Percentiles rank a stretch among this genome's conserved stretches.
phyloP scores from a whole-genome alignment of 768 basidiomycete genomes.

The Auriscalpium microsporum region DNA sequence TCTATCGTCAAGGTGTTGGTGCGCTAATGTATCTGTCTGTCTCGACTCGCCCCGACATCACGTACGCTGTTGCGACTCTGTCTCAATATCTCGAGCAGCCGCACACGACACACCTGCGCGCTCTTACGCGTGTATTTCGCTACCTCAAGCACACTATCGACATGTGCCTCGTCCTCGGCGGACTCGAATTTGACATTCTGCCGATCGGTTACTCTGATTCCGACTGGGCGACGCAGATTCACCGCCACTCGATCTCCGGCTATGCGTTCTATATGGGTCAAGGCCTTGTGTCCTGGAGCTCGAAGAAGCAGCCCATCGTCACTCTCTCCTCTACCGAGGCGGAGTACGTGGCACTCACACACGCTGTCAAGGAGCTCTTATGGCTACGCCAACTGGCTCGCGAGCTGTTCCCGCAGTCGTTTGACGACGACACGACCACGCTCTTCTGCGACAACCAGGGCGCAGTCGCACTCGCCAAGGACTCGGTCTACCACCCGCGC shows the following conservation, averaged over 20 bases:
- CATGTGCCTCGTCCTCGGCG: not conserved
- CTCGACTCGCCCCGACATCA: conserved; percentile 28
- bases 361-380: not conserved
- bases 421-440: conserved; percentile 1
- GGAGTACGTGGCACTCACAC: not conserved
- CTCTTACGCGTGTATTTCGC: not conserved
- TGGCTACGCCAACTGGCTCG: not conserved
- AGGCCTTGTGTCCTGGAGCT: not conserved
- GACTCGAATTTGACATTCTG: not conserved
- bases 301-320: not conserved
- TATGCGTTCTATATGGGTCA: not conserved
- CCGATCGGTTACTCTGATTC: not conserved
- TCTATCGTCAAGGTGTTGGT: conserved; percentile 23
- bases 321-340: not conserved
- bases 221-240: not conserved
- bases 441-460: conserved; percentile 31
- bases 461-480: conserved; percentile 23
- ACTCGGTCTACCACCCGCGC: conserved; percentile 22
- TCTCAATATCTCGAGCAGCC: not conserved
- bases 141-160: not conserved
- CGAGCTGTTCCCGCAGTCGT: not conserved
- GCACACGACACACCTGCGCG: not conserved
- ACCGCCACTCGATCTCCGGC: not conserved
- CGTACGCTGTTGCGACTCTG: conserved; percentile 17
- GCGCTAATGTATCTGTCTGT: conserved; percentile 26